Evolutionary conservation across 441 rosid genomes (phyloP).

Genomic region (Hura crepitans): DNA sequence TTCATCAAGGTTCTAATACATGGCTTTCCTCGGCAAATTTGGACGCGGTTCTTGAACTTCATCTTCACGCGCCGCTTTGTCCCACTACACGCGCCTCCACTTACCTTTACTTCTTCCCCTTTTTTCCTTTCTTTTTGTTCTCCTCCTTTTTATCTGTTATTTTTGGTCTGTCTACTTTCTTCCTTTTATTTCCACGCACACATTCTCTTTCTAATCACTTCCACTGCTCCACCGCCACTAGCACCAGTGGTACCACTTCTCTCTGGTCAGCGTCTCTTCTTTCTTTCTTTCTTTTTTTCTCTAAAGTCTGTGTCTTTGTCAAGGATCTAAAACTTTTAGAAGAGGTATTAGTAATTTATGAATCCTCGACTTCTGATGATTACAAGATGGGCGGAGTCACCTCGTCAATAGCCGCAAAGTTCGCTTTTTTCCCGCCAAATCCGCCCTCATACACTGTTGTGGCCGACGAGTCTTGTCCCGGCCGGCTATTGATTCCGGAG

Average conservation of each 20-base stretch:
- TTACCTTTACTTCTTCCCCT: neutral
- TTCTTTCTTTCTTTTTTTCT: too few relatives aligned
- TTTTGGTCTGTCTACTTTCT: neutral
- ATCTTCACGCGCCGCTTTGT: constrained; percentile 16
- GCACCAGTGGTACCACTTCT: constrained; percentile 7
- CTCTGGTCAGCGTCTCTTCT: neutral
- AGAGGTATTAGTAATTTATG: constrained; percentile 29
- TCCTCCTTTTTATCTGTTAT: neutral
- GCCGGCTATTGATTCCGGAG: constrained; percentile 55
- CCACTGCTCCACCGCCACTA: constrained; percentile 17
- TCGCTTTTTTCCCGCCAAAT: constrained; percentile 89
- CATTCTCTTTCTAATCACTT: constrained; percentile 4
- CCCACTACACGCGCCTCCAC: constrained; percentile 12
- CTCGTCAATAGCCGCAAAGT: constrained; percentile 84
- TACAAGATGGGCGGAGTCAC: constrained; percentile 77
- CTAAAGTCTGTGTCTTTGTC: neutral
- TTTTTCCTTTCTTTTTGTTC: neutral
- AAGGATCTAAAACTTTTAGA: constrained; percentile 25
- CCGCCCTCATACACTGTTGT: constrained; percentile 78
- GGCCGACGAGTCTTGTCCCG: constrained; percentile 41
- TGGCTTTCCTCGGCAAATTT: neutral
- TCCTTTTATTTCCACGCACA: neutral
- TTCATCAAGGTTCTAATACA: neutral
- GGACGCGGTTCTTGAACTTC: neutral
- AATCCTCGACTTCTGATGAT: constrained; percentile 40